Evolutionary conservation across 2,329 filamentous ascomycete species (phyloP).

Genomic region (Ophiobolus disseminans): DNA sequence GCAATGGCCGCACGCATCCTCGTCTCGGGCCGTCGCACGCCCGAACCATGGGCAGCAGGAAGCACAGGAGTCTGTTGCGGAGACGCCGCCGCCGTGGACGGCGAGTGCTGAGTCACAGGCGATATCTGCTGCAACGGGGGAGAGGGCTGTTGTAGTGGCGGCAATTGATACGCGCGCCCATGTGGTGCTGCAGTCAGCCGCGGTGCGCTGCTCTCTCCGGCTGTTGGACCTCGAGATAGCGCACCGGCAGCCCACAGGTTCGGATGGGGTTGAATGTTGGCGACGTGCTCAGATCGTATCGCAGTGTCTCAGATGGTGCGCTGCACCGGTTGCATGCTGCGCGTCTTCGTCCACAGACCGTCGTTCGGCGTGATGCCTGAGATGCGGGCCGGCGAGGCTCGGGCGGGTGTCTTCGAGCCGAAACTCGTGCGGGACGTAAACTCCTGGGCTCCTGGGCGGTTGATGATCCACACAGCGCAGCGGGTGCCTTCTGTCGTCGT

Average conservation of each 20-base stretch:
- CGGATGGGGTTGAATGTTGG: slow-evolving; percentile 39
- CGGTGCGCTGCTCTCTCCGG: slow-evolving; percentile 30
- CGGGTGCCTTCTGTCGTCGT: not conserved
- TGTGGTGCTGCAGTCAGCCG: slow-evolving; percentile 26
- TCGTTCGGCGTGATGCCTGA: not conserved
- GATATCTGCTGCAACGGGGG: slow-evolving; percentile 29
- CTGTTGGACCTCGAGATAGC: slow-evolving; percentile 20
- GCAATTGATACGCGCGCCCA: slow-evolving; percentile 21
- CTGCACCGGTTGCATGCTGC: not conserved
- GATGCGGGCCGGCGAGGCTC: slow-evolving; percentile 1
- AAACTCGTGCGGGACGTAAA: not conserved
- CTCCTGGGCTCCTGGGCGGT: not conserved
- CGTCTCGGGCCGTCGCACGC: slow-evolving; percentile 26
- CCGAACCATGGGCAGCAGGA: slow-evolving; percentile 26
- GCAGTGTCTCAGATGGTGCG: not conserved
- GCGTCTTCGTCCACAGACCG: not conserved
- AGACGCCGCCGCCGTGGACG: slow-evolving; percentile 39
- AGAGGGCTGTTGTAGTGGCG: slow-evolving; percentile 21
- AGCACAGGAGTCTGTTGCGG: slow-evolving; percentile 35
- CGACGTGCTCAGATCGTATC: slow-evolving; percentile 15
- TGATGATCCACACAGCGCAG: not conserved
- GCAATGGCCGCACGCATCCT: slow-evolving; percentile 80
- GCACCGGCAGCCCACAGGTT: slow-evolving; percentile 34
- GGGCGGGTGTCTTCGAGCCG: slow-evolving; percentile 6
- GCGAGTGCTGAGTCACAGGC: slow-evolving; percentile 32